Conservation (phyloP, 371 early-diverging fungal genomes). For the Batkoa obscura region DNA sequence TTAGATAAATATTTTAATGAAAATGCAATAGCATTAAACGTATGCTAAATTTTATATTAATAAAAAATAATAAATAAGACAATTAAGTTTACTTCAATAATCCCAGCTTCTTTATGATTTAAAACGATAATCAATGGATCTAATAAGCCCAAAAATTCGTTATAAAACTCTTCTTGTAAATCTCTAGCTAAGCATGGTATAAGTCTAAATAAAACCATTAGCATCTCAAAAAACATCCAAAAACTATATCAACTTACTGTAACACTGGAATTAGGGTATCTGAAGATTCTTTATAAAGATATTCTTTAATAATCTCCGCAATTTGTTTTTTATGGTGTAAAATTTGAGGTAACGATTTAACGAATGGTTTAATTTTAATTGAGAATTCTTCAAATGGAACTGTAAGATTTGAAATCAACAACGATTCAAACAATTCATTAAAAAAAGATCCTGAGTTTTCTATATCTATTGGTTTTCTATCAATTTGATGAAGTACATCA, state of each 20-base stretch:
- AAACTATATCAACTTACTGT: slow-evolving; percentile 23
- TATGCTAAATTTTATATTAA: slow-evolving; percentile 11
- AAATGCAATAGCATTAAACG: slow-evolving; percentile 73
- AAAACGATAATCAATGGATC: slow-evolving; percentile 38
- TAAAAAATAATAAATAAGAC: neutral
- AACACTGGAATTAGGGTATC: slow-evolving; percentile 55
- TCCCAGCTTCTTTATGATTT: slow-evolving; percentile 35
- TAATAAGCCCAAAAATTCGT: slow-evolving; percentile 47
- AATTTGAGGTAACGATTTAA: slow-evolving; percentile 62
- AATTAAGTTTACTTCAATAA: slow-evolving; percentile 51
- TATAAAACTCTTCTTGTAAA: slow-evolving; percentile 74
- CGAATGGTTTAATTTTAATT: slow-evolving; percentile 34
- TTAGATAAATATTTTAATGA: slow-evolving; percentile 74
- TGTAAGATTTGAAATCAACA: slow-evolving; percentile 78
- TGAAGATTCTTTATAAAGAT: slow-evolving; percentile 32
- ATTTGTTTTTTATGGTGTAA: slow-evolving; percentile 74
- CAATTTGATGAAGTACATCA: slow-evolving; percentile 31
- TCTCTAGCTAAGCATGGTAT: slow-evolving; percentile 68
- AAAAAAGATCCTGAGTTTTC: slow-evolving; percentile 59
- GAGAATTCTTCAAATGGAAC: slow-evolving; percentile 49
- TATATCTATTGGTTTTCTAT: neutral
- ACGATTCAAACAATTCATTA: slow-evolving; percentile 46
- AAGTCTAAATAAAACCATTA: slow-evolving; percentile 25
- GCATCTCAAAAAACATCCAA: neutral
- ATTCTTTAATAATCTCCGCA: slow-evolving; percentile 36